Percentiles rank a stretch among this genome's conserved stretches.
Conservation (phyloP, 768 basidiomycete genomes). For the Lactarius vividus region DNA sequence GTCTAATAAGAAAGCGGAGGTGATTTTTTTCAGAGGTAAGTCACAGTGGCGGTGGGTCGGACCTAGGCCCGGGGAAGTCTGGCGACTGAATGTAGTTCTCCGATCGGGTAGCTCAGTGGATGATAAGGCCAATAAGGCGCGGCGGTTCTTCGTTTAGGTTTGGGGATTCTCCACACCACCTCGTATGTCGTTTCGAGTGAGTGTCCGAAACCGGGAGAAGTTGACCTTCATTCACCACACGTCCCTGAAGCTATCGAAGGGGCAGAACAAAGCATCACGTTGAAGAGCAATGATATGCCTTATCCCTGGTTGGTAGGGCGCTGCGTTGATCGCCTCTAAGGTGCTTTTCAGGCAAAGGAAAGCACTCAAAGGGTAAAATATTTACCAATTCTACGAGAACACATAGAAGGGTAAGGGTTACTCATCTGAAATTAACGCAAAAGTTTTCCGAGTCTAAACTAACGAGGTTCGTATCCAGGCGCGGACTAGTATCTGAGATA, state of each 20-base stretch:
- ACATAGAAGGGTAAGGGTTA: background rate
- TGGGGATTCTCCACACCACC: no score
- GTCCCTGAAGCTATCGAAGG: background rate
- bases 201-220: background rate
- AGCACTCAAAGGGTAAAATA: background rate
- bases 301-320: background rate
- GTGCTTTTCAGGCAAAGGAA: background rate
- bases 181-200: background rate
- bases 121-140: background rate
- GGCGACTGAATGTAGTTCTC: background rate
- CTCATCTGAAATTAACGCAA: background rate
- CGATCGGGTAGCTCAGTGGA: background rate
- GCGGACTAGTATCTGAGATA: conserved; percentile 4
- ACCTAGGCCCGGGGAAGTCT: background rate
- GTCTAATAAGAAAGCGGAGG: background rate
- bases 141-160: background rate
- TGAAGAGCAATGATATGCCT: no score
- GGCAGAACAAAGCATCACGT: background rate
- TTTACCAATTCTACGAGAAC: background rate
- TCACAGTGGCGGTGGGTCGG: background rate
- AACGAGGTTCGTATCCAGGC: background rate
- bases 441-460: background rate
- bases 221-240: background rate
- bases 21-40: background rate
- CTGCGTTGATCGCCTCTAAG: background rate